These are phyloP conservation scores for Aphanoascus verrucosus DNA, from an alignment of 2,329 filamentous ascomycete species.

Conservation along the genomic window DNA sequence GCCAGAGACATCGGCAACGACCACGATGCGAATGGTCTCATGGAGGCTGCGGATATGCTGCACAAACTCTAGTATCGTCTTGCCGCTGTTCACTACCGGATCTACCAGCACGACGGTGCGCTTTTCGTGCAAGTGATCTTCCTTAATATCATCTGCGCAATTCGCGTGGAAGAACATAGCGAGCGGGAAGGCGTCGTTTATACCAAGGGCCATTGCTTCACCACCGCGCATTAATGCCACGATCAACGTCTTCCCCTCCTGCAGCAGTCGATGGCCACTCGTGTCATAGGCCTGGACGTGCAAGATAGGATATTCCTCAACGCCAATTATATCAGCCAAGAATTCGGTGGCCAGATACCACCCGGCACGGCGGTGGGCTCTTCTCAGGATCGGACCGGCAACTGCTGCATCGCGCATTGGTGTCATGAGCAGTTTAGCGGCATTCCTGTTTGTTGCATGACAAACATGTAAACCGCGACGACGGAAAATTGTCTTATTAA, in stretches of 20 bases:
- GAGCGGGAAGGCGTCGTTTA: slow-evolving; percentile 43
- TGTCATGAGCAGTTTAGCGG: slow-evolving; percentile 44
- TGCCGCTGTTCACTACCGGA: slow-evolving; percentile 50
- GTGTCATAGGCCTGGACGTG: slow-evolving; percentile 44
- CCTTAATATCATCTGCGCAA: slow-evolving; percentile 32
- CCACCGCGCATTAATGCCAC: slow-evolving; percentile 54
- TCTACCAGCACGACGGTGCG: slow-evolving; percentile 46
- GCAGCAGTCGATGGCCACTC: slow-evolving; percentile 37
- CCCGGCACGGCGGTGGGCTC: slow-evolving; percentile 42
- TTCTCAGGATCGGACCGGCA: slow-evolving; percentile 38
- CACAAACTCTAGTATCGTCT: slow-evolving; percentile 41
- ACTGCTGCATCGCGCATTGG: slow-evolving; percentile 43
- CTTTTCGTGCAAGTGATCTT: slow-evolving; percentile 32
- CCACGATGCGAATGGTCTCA: slow-evolving; percentile 38
- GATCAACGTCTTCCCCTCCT: slow-evolving; percentile 44
- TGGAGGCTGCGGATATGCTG: slow-evolving; percentile 36
- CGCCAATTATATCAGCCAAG: slow-evolving; percentile 37
- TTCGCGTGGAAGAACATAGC: slow-evolving; percentile 45
- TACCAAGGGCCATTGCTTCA: slow-evolving; percentile 50
- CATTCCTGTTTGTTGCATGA: slow-evolving; percentile 38
- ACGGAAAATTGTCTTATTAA: slow-evolving; percentile 22
- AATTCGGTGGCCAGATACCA: slow-evolving; percentile 45
- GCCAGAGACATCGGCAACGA: slow-evolving; percentile 44
- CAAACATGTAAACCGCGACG: slow-evolving; percentile 22
- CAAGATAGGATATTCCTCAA: slow-evolving; percentile 40